Conservation (phyloP, 768 basidiomycete species). For the Hemileccinum rubropunctum region DNA sequence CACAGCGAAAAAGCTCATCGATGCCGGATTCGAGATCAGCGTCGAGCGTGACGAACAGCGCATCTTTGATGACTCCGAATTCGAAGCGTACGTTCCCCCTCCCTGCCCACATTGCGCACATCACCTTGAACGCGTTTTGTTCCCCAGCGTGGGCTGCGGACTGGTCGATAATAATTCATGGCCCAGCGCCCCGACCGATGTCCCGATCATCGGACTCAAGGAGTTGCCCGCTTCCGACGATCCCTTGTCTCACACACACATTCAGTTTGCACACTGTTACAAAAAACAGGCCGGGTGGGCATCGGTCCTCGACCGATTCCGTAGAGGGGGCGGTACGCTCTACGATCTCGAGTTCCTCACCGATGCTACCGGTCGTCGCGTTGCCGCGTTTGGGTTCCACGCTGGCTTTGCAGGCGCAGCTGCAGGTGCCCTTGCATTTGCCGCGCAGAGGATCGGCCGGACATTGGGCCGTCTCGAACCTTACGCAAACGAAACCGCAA, state of each 20-base stretch:
- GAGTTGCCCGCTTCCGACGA: constrained; percentile 84
- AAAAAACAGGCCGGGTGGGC: constrained; percentile 95
- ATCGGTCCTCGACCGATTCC: constrained; percentile 80
- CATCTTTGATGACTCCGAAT: constrained; percentile 93
- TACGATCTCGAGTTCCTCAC: constrained; percentile 97
- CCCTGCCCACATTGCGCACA: not conserved
- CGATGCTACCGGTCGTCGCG: constrained; percentile 79
- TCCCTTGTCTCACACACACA: constrained; percentile 90
- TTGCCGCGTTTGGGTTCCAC: constrained; percentile 97
- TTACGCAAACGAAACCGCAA: constrained; percentile 78
- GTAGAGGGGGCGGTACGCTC: constrained; percentile 75
- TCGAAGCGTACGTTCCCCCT: constrained; percentile 68
- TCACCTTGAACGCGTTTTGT: not conserved
- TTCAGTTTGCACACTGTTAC: constrained; percentile 98
- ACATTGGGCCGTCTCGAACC: constrained; percentile 71
- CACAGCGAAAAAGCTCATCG: constrained; percentile 83
- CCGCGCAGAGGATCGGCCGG: constrained; percentile 59
- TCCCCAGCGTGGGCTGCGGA: constrained; percentile 78
- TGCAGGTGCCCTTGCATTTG: constrained; percentile 80
- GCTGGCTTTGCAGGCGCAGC: constrained; percentile 99
- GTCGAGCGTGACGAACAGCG: constrained; percentile 94
- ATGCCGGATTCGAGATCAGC: constrained; percentile 83
- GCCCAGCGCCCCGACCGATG: constrained; percentile 70
- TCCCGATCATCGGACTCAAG: constrained; percentile 93
- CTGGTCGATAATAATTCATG: constrained; percentile 87